Evolutionary conservation across 2,329 filamentous ascomycete genomes (phyloP), one percentile per base, ranked within the genome.

Genomic region (Aspergillus niger): DNA sequence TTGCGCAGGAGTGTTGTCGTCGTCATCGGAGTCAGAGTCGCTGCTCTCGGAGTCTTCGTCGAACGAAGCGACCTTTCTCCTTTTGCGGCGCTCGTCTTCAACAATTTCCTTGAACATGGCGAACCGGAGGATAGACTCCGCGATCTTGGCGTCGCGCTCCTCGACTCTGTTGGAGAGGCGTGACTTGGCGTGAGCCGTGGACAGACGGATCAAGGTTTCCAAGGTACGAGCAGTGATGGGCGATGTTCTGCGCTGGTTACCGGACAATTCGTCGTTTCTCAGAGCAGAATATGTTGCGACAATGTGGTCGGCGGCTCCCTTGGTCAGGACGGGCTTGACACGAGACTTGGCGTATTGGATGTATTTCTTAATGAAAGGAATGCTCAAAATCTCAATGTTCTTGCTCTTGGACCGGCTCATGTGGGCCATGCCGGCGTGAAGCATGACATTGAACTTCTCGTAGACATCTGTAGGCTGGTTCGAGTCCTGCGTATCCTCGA

Each of bases 351-450:
- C 92, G 76, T 99, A 99, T 74, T 99, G 95, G 49, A 99, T 96
- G 77, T 97, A 99, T 79, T 99, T 99, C 81, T 99, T 99, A 82
- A 99, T 92, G 79, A 99, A 99, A 0, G 93, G 91, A 62, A 99
- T 97, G 79, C 91, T 96, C 57, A 99, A 82, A 13, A 99, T 91
- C 75, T 97, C 92, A 5, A 91, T 86, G 65, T 90, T 89, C 76
- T 91, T 90, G 68, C 86, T 87, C 26, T 89, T 80, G 10, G 91
- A 91, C 41, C 91, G 86, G 8, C 90, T 90, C 11, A 88, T 83
- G 3, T 89, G 91, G 15, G 91, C 91, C 50, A 97, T 91, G 62
- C 95, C 95, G 8, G 92, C 91, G 73, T 99, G 95, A 44, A 99
- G 85, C 91, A 98, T 96, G 30, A 90, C 86, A 70, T 98, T 95